Evolutionary conservation across 2,329 filamentous ascomycete genomes (phyloP), one percentile per base, ranked within the genome.

Genomic region (Neodidymelliopsis sp.): DNA sequence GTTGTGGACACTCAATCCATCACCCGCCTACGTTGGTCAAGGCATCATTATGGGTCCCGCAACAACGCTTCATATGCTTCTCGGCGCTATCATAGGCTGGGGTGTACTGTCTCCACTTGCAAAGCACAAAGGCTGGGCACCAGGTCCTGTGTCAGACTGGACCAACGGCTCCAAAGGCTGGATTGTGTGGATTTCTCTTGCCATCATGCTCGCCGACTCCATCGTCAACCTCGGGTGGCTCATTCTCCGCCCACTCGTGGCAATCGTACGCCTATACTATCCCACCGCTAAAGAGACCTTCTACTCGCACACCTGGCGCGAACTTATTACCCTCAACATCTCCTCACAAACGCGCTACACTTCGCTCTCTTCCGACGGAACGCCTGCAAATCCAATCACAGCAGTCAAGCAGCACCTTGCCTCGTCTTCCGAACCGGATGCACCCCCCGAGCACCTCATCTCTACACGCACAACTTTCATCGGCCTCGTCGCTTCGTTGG

Each of bases 11-110:
- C 78, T 99, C 6, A 99, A 99, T 60, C 94, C 94, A 0, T 97
- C 91, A 34, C 87, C 96, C n/a, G 94, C 94, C 2, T 99, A 99
- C 70, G 86, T 97, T 19, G 94, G 94, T 0, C 94, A 99, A 74
- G 94, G 94, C 9, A 95, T 99, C 54, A 97, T 99, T 66, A 99
- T 99, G 94, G 94, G 94, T 0, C 90, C 93, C 4, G 88, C 91
- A 28, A 99, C 94, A 0, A 97, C 93, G 3, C 81, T 96, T 41
- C 93, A 97, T 62, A 99, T 99, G 94, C 82, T 96, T 1, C 76
- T 97, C 2, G 94, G 94, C 4, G 92, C 94, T 3, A 71, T 96
- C 12, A 66, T 97, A 8, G 94, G 94, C 19, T 99, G 94, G 94
- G 94, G 86, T 0, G 71, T 97, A 5, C 79, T 99, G 1, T 97